Base-by-base conservation (phyloP, 257 asterid species). In the Solanum pinnatisectum region DNA sequence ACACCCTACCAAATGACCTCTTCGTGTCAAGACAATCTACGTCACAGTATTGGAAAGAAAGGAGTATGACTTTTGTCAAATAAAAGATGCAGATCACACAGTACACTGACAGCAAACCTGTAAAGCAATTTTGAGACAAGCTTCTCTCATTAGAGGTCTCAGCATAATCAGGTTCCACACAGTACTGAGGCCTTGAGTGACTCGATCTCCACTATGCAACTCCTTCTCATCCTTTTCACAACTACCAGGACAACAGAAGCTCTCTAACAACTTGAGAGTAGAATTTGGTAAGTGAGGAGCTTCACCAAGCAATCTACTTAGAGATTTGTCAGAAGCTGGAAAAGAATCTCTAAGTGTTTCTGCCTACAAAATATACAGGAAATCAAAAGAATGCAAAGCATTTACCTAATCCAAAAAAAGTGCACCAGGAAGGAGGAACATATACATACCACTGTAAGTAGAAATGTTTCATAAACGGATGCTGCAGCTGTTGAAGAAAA, bases 241-340 rank as follows among this genome's bases (percentile, higher is more conserved):
- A 82, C 90, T 84, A 88, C 97, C 96, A 90, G 99, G 99, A 89
- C 92, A 95, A 87, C 99, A 96, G 88, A 96, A 93, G 90, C 90
- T 84, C 93, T 95, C 98, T 85, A 97, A 91, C 95, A 97, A 91
- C 90, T 92, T 94, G 87, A 94, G 92, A 84, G 93, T 84, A 67
- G 98, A 94, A 84, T 94, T 93, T 22, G 99, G 99, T 85, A 97
- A 94, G 89, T 94, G 93, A 70, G 99, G 99, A 87, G 93, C 98
- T 91, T 97, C 99, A 88, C 92, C 93, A 72, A 97, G 98, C 95
- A 97, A 93, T 94, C 95, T 94, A 93, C 96, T 93, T 90, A 97
- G 89, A 84, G 98, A 97, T 94, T 97, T 97, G 96, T 97, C 99
- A 86, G 99, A 93, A 87, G 98, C 96, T 85, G 99, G 96, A 92